Percentiles rank a stretch among this genome's conserved stretches.
Conservation (phyloP, 2,329 filamentous ascomycete species). For the Alternaria sp. region DNA sequence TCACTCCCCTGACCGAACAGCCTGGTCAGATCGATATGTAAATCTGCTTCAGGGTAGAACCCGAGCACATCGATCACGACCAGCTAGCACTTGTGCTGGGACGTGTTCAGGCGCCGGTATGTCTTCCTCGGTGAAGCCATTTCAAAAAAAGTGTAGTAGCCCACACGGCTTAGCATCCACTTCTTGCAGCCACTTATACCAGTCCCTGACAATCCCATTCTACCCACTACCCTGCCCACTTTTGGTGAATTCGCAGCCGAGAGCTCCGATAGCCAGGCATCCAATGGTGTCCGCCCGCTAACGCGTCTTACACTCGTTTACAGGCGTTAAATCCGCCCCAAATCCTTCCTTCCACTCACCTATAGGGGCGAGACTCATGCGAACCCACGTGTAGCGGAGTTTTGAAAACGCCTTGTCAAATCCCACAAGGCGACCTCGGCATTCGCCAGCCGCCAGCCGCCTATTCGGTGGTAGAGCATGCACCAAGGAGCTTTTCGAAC, state of each 20-base stretch:
- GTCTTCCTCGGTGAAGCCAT: not conserved
- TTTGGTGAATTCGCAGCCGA: conserved; percentile 12
- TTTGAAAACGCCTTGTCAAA: conserved; percentile 9
- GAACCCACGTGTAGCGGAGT: conserved; percentile 15
- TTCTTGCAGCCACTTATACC: conserved; percentile 12
- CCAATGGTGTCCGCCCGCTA: conserved; percentile 9
- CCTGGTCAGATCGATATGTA: not conserved
- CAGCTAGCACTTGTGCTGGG: not conserved
- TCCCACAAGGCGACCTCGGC: conserved; percentile 8
- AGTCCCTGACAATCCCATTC: conserved; percentile 6
- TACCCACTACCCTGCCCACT: conserved; percentile 14
- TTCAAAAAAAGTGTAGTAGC: not conserved
- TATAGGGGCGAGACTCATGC: conserved; percentile 19
- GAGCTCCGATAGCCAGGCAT: conserved; percentile 4
- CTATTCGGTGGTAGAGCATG: conserved; percentile 17
- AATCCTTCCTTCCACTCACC: conserved; percentile 1
- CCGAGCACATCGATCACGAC: not conserved
- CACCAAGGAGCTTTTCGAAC: conserved; percentile 13
- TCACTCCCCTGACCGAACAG: not conserved
- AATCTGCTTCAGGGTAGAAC: not conserved
- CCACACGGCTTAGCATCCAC: conserved; percentile 16
- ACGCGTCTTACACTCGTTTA: conserved; percentile 10
- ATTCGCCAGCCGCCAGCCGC: conserved; percentile 5
- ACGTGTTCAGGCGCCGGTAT: not conserved
- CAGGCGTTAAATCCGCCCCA: conserved; percentile 11